These are phyloP conservation scores for Cladosporium oxysporum DNA, from an alignment of 2,329 filamentous ascomycete species.

Conservation along the genomic window DNA sequence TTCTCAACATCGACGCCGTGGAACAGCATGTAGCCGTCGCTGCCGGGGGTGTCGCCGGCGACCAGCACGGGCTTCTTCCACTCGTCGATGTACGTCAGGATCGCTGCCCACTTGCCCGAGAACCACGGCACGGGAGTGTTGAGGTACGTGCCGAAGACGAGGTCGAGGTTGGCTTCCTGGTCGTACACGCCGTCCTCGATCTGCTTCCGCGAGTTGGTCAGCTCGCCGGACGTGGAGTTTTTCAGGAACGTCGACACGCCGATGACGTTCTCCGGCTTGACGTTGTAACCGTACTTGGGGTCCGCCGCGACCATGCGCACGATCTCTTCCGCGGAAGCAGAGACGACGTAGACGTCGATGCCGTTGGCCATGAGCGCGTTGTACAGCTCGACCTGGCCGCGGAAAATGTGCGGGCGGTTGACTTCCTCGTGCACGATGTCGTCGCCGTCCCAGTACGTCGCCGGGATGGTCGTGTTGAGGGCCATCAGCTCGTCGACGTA, in stretches of 20 bases:
- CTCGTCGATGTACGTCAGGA: constrained; percentile 40
- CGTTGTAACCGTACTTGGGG: constrained; percentile 50
- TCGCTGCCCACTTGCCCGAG: constrained; percentile 48
- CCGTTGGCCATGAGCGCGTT: constrained; percentile 47
- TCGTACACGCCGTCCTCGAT: constrained; percentile 43
- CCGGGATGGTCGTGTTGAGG: constrained; percentile 41
- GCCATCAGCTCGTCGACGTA: constrained; percentile 53
- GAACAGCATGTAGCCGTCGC: constrained; percentile 50
- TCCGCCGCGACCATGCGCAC: constrained; percentile 51
- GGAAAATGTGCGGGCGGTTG: constrained; percentile 42
- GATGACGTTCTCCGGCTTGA: constrained; percentile 48
- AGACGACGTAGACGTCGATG: constrained; percentile 49
- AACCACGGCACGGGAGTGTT: constrained; percentile 50
- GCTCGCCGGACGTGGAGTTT: constrained; percentile 33
- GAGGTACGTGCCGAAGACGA: constrained; percentile 45
- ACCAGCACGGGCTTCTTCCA: constrained; percentile 48
- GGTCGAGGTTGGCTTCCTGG: constrained; percentile 42
- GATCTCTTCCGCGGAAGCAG: constrained; percentile 47
- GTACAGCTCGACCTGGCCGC: constrained; percentile 48
- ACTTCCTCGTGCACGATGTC: constrained; percentile 35
- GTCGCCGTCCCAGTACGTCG: constrained; percentile 42
- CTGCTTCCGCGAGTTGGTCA: constrained; percentile 41
- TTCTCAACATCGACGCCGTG: constrained; percentile 47
- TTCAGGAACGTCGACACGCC: constrained; percentile 45
- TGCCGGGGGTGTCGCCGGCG: constrained; percentile 47